Evolutionary conservation across 1,284 basidiomycete species (phyloP), one percentile per base, ranked within the genome.

Genomic region (Rhodotorula sp.): DNA sequence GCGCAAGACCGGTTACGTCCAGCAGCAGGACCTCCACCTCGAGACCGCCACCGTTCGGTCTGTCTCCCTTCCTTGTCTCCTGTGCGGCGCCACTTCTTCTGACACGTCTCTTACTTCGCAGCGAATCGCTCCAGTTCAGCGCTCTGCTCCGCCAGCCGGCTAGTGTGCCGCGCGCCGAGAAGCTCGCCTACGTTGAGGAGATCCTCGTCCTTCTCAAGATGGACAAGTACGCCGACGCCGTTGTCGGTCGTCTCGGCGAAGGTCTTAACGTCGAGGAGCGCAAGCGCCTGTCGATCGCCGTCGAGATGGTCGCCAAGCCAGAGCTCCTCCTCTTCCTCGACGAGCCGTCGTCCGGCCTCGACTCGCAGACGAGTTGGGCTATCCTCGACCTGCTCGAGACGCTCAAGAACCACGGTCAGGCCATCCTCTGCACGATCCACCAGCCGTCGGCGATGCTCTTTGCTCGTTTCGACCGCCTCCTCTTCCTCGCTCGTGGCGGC

Each of bases 301-400:
- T 93, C 44, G 91, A 93, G 78, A 61, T 71, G 34, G 90, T 89
- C 44, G 89, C 90, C 9, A 80, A 82, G 86, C 90, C 91, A 0
- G 88, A 85, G 77, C 83, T 92, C 3, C 84, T 93, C 0, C 84
- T 93, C 34, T 93, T 93, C 85, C 83, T 91, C 67, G 91, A 92
- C 76, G 90, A 93, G 77, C 69, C 69, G 5, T 48, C 64, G 0
- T 54, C 49, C 3, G 68, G 93, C 52, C 83, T 95, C 34, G 93
- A 95, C 80, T 92, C 91, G 4, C 92, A 93, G 80, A 90, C 88
- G 62, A 91, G 93, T 0, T 93, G 91, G 90, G 88, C 89, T 9
- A 92, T 96, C 77, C 84, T 92, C 63, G 84, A 86, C 5, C 89
- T 94, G 78, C 84, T 94, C 62, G 86, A 89, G 46, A 87, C 89